These are phyloP conservation scores for Rhodotorula sp. DNA, from an alignment of 1,284 basidiomycete genomes.

Conservation along the genomic window DNA sequence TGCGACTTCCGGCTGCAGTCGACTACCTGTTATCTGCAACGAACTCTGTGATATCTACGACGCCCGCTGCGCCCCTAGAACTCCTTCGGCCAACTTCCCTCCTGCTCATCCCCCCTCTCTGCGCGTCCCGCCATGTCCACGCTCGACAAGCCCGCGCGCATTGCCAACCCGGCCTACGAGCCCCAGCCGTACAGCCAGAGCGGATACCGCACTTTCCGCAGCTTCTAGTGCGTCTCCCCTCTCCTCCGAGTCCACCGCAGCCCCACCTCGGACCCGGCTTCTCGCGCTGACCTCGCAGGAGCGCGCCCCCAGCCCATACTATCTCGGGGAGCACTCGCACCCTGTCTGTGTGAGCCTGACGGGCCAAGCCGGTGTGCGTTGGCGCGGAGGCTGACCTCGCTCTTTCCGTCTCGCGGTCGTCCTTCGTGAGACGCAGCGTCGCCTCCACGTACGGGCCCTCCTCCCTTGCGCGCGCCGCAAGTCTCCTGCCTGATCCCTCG, in stretches of 20 bases:
- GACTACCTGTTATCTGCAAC: background rate
- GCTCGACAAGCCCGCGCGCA: background rate
- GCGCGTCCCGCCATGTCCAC: slow-evolving; percentile 2
- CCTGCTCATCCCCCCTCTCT: background rate
- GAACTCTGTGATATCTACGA: too few species aligned
- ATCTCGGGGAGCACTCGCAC: slow-evolving; percentile 30
- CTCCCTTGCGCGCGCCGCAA: background rate
- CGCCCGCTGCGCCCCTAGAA: too few species aligned
- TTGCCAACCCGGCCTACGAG: slow-evolving; percentile 19
- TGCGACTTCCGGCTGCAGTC: too few species aligned
- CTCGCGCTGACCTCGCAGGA: background rate
- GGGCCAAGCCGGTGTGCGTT: too few species aligned
- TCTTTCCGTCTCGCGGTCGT: background rate
- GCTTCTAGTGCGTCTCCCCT: slow-evolving; percentile 19
- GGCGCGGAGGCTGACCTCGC: background rate
- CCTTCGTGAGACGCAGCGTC: slow-evolving; percentile 7
- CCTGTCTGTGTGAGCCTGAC: background rate
- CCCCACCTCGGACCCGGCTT: background rate
- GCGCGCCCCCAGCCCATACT: slow-evolving; percentile 22
- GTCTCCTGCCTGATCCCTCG: background rate
- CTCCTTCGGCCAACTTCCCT: background rate
- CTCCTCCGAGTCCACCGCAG: background rate
- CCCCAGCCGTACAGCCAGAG: slow-evolving; percentile 18
- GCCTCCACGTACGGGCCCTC: slow-evolving; percentile 16
- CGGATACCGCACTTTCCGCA: slow-evolving; percentile 20